Conservation (phyloP, 805 yeast species). For the Saturnispora hagleri region DNA sequence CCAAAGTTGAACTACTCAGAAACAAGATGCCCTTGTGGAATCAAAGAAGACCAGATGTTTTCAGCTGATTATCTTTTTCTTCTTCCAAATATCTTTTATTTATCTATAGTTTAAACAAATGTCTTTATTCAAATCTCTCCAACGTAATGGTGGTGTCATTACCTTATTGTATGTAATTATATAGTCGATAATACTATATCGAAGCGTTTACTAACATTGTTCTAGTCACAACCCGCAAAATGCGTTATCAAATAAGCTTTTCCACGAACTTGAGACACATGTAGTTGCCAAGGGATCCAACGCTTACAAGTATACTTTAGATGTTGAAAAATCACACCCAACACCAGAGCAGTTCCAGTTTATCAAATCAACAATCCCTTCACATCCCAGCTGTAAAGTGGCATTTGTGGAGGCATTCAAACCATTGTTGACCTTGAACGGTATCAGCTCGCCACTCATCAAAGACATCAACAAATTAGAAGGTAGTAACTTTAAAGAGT, state of each 20-base stretch:
- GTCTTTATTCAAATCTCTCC: constrained; percentile 3
- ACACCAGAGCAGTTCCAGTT: constrained; percentile 26
- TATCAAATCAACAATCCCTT: constrained; percentile 21
- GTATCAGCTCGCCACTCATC: constrained; percentile 10
- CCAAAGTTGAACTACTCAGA: constrained; percentile 41
- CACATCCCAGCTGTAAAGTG: constrained; percentile 22
- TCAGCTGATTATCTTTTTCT: constrained; percentile 15
- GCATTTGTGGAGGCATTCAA: constrained; percentile 24
- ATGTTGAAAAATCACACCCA: constrained; percentile 18
- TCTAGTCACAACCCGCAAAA: constrained; percentile 22
- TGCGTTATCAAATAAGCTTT: constrained; percentile 14
- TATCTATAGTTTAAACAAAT: neutral
- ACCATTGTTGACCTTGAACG: constrained; percentile 17
- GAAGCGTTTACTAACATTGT: constrained; percentile 9
- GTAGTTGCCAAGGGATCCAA: constrained; percentile 6
- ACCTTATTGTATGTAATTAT: constrained; percentile 31
- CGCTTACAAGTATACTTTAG: constrained; percentile 20
- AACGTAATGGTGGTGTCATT: constrained; percentile 21
- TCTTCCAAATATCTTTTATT: neutral
- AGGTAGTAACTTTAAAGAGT: neutral
- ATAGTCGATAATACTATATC: neutral
- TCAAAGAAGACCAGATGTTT: constrained; percentile 61
- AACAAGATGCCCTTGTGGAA: constrained; percentile 66
- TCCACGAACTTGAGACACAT: constrained; percentile 11
- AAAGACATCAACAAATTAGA: constrained; percentile 11